Conservation (phyloP, 768 basidiomycete species). For the Psilocybe cubensis region DNA sequence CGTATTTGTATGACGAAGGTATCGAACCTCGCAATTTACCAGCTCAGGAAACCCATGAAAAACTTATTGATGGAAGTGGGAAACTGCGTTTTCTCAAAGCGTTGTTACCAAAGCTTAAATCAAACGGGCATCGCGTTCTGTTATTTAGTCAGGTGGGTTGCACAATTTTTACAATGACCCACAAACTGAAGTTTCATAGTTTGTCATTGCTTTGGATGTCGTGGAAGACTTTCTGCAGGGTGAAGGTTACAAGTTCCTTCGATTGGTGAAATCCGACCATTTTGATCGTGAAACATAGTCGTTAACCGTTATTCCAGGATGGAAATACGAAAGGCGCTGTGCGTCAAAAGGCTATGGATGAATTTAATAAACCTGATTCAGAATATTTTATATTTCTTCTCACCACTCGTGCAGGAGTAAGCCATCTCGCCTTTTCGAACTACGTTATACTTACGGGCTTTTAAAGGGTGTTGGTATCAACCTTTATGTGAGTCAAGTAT, state of each 20-base stretch:
- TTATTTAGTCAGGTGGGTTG: constrained; percentile 84
- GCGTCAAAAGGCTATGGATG: constrained; percentile 95
- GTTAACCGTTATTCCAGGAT: constrained; percentile 54
- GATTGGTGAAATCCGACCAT: constrained; percentile 68
- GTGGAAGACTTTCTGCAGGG: constrained; percentile 88
- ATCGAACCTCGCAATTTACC: constrained; percentile 75
- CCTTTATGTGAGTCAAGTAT: constrained; percentile 49
- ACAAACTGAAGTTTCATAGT: constrained; percentile 48
- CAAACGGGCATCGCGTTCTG: constrained; percentile 85
- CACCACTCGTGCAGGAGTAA: constrained; percentile 85
- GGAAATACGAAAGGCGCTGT: constrained; percentile 83
- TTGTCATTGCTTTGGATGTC: constrained; percentile 84
- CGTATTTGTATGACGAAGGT: constrained; percentile 79
- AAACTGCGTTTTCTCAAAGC: constrained; percentile 80
- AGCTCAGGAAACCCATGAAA: constrained; percentile 67
- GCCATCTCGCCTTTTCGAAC: constrained; percentile 15
- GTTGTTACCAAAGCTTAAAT: constrained; percentile 82
- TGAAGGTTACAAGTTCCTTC: constrained; percentile 79
- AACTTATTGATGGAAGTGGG: constrained; percentile 82
- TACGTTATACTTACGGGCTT: neutral
- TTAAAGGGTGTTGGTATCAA: constrained; percentile 86
- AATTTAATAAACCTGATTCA: constrained; percentile 87
- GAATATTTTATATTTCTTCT: constrained; percentile 91
- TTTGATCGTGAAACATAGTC: neutral
- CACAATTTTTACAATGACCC: neutral